Percentiles rank a stretch among this genome's conserved stretches.
phyloP scores from a whole-genome alignment of 352 stramenopile genomes.

The Phytophthora sp. region DNA sequence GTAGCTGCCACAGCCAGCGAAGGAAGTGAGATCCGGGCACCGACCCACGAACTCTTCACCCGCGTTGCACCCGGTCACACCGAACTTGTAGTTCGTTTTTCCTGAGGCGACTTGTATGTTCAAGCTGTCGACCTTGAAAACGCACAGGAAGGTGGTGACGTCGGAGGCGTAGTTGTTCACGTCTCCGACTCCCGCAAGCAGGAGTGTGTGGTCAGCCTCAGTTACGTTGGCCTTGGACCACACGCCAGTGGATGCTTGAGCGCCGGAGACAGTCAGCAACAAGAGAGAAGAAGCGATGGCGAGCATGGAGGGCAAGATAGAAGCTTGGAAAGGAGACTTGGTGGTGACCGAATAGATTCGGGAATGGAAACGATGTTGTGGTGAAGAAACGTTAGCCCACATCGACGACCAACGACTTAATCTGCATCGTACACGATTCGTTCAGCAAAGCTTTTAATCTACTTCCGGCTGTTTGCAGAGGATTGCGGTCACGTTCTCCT shows the following conservation, averaged over 20 bases:
- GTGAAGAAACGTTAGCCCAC: background rate
- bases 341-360: constrained; percentile 6
- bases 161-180: constrained; percentile 30
- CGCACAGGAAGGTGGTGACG: constrained; percentile 35
- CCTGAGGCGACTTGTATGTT: constrained; percentile 14
- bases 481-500: too few relatives aligned
- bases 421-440: too few relatives aligned
- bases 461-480: too few relatives aligned
- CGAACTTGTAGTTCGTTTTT: constrained; percentile 52
- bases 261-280: background rate
- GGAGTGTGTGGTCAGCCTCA: constrained; percentile 18
- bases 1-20: constrained; percentile 22
- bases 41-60: constrained; percentile 32
- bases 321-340: constrained; percentile 1
- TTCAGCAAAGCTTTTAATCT: too few relatives aligned
- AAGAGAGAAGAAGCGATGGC: constrained; percentile 8
- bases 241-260: background rate
- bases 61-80: constrained; percentile 43
- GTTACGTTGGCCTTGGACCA: constrained; percentile 10
- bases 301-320: constrained; percentile 9
- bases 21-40: constrained; percentile 37
- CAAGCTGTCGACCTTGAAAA: constrained; percentile 37
- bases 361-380: background rate
- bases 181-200: constrained; percentile 32
- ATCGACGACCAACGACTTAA: background rate